Percentiles rank a stretch among this genome's conserved stretches.
phyloP scores from a whole-genome alignment of 2,329 filamentous ascomycete species.

The Orbilia ellipsospora region DNA sequence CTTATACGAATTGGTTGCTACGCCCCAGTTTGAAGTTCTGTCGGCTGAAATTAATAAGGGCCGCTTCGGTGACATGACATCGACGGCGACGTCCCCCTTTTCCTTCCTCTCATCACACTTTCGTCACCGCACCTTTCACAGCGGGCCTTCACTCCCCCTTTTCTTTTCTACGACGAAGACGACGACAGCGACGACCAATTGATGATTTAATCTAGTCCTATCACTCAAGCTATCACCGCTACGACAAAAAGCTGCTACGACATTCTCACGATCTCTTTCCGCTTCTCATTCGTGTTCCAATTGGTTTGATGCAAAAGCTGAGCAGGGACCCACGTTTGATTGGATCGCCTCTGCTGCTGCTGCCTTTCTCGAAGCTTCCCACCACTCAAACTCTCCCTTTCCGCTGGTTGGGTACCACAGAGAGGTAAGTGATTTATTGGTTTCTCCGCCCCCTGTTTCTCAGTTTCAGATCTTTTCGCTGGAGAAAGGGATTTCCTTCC shows the following conservation, averaged over 20 bases:
- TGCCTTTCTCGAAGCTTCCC: slow-evolving; percentile 15
- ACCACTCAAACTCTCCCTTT: background rate
- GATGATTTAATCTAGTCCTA: no score
- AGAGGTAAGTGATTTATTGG: background rate
- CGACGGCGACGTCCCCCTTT: slow-evolving; percentile 14
- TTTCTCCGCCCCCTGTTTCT: background rate
- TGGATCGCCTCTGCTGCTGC: slow-evolving; percentile 18
- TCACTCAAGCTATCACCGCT: no score
- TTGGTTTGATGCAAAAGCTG: no score
- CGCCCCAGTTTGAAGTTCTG: slow-evolving; percentile 14
- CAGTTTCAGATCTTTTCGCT: no score
- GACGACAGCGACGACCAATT: no score
- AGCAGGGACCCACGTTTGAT: slow-evolving; percentile 21
- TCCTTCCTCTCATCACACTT: background rate
- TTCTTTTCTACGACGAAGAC: background rate
- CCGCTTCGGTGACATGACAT: background rate
- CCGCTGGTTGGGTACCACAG: background rate
- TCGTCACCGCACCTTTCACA: background rate
- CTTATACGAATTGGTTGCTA: background rate
- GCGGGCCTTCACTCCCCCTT: background rate
- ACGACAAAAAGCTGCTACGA: no score
- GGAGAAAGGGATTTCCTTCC: no score
- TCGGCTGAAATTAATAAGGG: slow-evolving; percentile 14
- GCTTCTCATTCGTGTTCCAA: no score
- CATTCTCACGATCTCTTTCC: background rate